A percentile compares a stretch with the other conserved stretches of the same genome.
phyloP scores from a whole-genome alignment of 2,329 filamentous ascomycete genomes.

The Hyphodiscus sp. region DNA sequence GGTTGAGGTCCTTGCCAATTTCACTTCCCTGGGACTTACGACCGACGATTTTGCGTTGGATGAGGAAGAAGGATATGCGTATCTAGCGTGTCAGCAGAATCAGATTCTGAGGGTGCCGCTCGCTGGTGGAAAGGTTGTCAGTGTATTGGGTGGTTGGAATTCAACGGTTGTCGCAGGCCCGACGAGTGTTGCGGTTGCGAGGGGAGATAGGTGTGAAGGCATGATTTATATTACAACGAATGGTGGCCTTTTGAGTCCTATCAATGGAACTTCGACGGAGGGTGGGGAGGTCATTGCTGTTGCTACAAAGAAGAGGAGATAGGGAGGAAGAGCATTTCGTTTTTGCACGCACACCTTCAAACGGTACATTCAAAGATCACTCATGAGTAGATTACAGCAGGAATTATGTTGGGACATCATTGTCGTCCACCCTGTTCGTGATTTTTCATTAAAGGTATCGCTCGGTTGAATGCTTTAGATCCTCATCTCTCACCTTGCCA shows the following conservation, averaged over 20 bases:
- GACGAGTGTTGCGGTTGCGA: slow-evolving; percentile 12
- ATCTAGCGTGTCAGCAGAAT: slow-evolving; percentile 9
- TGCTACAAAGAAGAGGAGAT: slow-evolving; percentile 3
- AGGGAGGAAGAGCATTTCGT: too few species aligned
- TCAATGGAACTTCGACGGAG: slow-evolving; percentile 20
- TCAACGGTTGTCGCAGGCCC: slow-evolving; percentile 5
- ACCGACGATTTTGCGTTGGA: slow-evolving; percentile 16
- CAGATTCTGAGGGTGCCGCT: slow-evolving; percentile 7
- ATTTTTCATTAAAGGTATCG: too few species aligned
- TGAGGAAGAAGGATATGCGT: slow-evolving; percentile 2
- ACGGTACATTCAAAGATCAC: too few species aligned
- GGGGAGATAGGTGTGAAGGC: not conserved
- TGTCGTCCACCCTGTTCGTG: too few species aligned
- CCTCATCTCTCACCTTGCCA: too few species aligned
- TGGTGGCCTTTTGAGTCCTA: slow-evolving; percentile 8
- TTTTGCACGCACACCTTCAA: too few species aligned
- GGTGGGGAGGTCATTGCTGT: slow-evolving; percentile 27
- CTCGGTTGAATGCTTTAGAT: too few species aligned
- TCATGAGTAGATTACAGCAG: too few species aligned
- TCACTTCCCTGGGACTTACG: not conserved
- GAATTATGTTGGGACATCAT: too few species aligned
- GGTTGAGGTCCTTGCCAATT: slow-evolving; percentile 8
- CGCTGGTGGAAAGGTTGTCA: not conserved
- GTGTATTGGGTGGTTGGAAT: slow-evolving; percentile 4
- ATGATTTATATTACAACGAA: slow-evolving; percentile 8